Base-by-base conservation (phyloP, 2,329 filamentous ascomycete species). In the Verticillium zaregamsianum region DNA sequence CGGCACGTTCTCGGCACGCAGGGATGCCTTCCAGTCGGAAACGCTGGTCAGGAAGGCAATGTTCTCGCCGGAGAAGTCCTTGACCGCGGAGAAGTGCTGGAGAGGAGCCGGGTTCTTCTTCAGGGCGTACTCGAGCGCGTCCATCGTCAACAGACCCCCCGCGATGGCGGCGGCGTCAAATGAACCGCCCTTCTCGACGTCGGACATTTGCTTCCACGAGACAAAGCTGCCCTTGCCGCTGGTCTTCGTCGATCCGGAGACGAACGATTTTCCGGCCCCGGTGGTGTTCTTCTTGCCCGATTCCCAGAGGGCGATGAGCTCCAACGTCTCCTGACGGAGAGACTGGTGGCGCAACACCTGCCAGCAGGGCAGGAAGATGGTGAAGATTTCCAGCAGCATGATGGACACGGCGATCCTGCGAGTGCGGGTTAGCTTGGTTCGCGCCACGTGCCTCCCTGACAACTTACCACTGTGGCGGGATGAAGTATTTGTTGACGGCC, bases 41-140 rank as follows among this genome's bases (percentile, higher is more conserved):
- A 89, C 81, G 49, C 79, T 76, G 9, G 80, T 83, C 5, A 90
- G 73, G 71, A 90, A 90, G 56, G 87, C 82, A 65, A 90, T 87
- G 69, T 91, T 91, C 71, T 91, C 88, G 15, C 87, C 88, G 0
- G 87, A 90, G 69, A 90, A 90, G 66, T 90, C 88, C 39, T 82
- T 80, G 1, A 84, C 77, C 0, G 87, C 87, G 0, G 88, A 87
- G 70, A 89, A 91, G 59, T 85, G 74, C 61, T 88, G 84, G 0
- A 91, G 79, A 0, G 85, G 84, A 5, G 80, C 76, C 0, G 86
- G 83, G 69, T 89, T 87, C 58, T 80, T 78, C 60, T 81, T 76
- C 0, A 91, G 76, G 5, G 86, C 84, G 62, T 84, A 78, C 65
- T 90, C 87, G 2, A 90, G 79, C 0, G 86, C 85, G 52, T 79